Evolutionary conservation across 2,329 filamentous ascomycete species (phyloP).

Genomic region (Chrysosporium keratinophilum): DNA sequence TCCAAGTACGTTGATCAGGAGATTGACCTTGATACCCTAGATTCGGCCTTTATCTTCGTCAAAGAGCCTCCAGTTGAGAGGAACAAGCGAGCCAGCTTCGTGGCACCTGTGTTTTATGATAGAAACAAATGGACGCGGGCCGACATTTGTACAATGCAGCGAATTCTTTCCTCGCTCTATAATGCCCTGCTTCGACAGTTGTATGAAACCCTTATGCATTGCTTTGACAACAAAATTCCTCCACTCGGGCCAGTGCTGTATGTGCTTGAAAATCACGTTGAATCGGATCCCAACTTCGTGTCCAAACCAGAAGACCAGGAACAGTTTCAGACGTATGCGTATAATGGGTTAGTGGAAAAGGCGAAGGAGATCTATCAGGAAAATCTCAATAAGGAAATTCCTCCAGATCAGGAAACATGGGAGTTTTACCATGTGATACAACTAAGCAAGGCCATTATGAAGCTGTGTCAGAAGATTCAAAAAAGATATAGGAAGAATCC

Average conservation of each 20-base stretch:
- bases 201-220: constrained; percentile 75
- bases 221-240: constrained; percentile 80
- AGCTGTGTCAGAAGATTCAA: constrained; percentile 75
- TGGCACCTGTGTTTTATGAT: constrained; percentile 44
- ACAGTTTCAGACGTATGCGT: constrained; percentile 61
- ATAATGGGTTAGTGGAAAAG: constrained; percentile 60
- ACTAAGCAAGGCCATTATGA: constrained; percentile 74
- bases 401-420: constrained; percentile 71
- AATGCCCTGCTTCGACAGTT: constrained; percentile 77
- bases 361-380: constrained; percentile 70
- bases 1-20: constrained; percentile 80
- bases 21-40: constrained; percentile 68
- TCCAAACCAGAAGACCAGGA: constrained; percentile 58
- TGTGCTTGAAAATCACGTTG: constrained; percentile 71
- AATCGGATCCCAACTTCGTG: constrained; percentile 64
- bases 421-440: constrained; percentile 84
- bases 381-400: constrained; percentile 69
- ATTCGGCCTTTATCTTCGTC: constrained; percentile 69
- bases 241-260: constrained; percentile 70
- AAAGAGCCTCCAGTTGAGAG: constrained; percentile 60
- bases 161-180: constrained; percentile 62
- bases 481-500: constrained; percentile 85
- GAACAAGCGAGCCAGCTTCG: constrained; percentile 43
- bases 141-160: constrained; percentile 62
- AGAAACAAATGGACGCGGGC: constrained; percentile 57